Evolutionary conservation across 2,329 filamentous ascomycete genomes (phyloP).

Genomic region (Dichotomopilus funicola): DNA sequence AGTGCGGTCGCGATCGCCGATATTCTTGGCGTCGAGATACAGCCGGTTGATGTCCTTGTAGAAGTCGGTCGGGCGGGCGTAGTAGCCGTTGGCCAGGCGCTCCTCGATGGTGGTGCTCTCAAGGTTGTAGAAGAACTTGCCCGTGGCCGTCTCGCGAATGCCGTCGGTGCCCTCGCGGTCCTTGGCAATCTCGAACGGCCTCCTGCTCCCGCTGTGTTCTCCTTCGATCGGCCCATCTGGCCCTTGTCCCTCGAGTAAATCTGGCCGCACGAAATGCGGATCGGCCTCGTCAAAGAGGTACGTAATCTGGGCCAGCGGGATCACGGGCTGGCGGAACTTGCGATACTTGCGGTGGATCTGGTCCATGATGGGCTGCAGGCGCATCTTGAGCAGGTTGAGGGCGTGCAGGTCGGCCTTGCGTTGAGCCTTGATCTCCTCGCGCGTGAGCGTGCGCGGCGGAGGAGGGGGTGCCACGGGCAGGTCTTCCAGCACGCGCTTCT

Average conservation of each 20-base stretch:
- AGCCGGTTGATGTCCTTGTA: slow-evolving; percentile 78
- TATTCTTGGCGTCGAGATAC: slow-evolving; percentile 74
- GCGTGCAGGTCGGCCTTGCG: slow-evolving; percentile 77
- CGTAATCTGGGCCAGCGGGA: slow-evolving; percentile 65
- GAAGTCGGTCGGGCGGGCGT: slow-evolving; percentile 85
- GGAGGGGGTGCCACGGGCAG: slow-evolving; percentile 69
- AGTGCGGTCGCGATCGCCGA: slow-evolving; percentile 74
- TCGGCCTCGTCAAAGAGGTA: slow-evolving; percentile 83
- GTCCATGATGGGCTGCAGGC: slow-evolving; percentile 93
- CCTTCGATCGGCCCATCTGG: no score
- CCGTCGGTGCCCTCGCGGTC: slow-evolving; percentile 75
- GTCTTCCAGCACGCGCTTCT: slow-evolving; percentile 73
- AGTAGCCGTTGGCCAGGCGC: slow-evolving; percentile 93
- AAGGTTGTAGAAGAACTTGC: slow-evolving; percentile 91
- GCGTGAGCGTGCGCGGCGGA: slow-evolving; percentile 60
- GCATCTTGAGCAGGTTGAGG: slow-evolving; percentile 80
- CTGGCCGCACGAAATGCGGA: slow-evolving; percentile 59
- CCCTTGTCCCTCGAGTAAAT: slow-evolving; percentile 43
- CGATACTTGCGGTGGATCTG: slow-evolving; percentile 87
- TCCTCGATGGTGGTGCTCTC: slow-evolving; percentile 92
- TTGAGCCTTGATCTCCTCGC: slow-evolving; percentile 73
- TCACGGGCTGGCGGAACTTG: slow-evolving; percentile 75
- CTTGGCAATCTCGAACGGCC: slow-evolving; percentile 72
- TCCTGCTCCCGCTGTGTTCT: slow-evolving; percentile 26
- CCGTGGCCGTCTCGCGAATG: slow-evolving; percentile 65